Evolutionary conservation across 1,139 yeast species (phyloP).

Genomic region (Suhomyces wounanorum): DNA sequence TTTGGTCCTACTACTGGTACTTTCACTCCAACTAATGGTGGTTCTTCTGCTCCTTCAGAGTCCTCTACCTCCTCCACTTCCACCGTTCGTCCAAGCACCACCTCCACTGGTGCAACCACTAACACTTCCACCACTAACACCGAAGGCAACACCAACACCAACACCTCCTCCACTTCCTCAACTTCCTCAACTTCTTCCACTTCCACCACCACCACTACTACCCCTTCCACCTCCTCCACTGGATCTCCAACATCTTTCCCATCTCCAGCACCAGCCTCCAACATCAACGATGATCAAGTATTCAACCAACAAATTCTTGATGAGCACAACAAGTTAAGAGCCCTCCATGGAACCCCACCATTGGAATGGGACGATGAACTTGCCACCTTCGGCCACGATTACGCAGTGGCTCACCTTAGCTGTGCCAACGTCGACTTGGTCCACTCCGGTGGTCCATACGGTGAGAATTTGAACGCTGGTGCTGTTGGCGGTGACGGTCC

Average conservation of each 20-base stretch:
- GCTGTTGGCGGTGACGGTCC: conserved; percentile 48
- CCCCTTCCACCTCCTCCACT: neutral
- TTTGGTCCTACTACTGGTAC: conserved; percentile 10
- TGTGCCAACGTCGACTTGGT: conserved; percentile 56
- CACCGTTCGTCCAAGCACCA: neutral
- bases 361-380: conserved; percentile 52
- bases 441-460: conserved; percentile 56
- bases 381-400: conserved; percentile 49
- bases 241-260: conserved; percentile 2
- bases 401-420: conserved; percentile 44
- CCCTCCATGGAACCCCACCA: conserved; percentile 50
- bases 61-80: neutral
- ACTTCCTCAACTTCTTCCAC: conserved; percentile 7
- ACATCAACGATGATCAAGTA: conserved; percentile 12
- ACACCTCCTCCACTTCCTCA: neutral
- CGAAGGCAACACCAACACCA: neutral
- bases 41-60: neutral
- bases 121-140: neutral
- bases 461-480: conserved; percentile 64
- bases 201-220: conserved; percentile 8
- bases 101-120: neutral
- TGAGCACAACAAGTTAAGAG: conserved; percentile 57
- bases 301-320: conserved; percentile 34
- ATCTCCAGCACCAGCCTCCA: conserved; percentile 8
- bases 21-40: too few species aligned